phyloP scores from a whole-genome alignment of 257 asterid genomes.

The Scutellaria baicalensis region DNA sequence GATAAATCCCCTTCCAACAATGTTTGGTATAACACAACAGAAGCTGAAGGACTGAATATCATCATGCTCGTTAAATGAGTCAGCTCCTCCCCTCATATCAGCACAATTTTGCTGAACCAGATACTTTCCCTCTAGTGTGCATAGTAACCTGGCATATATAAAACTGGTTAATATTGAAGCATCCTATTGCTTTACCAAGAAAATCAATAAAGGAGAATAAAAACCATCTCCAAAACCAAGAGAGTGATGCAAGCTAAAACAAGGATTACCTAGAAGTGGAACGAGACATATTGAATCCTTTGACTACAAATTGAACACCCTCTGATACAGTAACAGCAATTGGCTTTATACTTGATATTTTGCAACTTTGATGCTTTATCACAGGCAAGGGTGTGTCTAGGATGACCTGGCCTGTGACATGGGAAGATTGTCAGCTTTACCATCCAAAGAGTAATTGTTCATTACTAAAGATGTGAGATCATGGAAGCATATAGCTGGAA shows the following conservation, averaged over 20 bases:
- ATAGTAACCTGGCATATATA: slow-evolving; percentile 46
- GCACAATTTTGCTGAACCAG: slow-evolving; percentile 54
- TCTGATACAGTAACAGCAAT: slow-evolving; percentile 74
- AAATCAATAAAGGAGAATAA: neutral
- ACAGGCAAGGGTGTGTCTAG: slow-evolving; percentile 53
- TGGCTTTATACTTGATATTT: slow-evolving; percentile 69
- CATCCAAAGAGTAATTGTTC: neutral
- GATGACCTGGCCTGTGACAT: slow-evolving; percentile 69
- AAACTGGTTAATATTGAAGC: neutral
- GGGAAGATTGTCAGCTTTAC: slow-evolving; percentile 9
- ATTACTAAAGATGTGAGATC: neutral
- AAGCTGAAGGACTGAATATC: slow-evolving; percentile 59
- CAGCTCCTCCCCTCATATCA: slow-evolving; percentile 38
- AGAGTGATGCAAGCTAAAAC: neutral
- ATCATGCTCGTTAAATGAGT: slow-evolving; percentile 36
- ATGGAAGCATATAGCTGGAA: neutral
- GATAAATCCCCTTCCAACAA: slow-evolving; percentile 85
- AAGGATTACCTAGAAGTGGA: slow-evolving; percentile 65
- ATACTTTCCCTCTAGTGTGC: slow-evolving; percentile 75
- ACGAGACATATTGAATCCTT: slow-evolving; percentile 58
- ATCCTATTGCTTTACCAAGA: neutral
- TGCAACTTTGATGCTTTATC: slow-evolving; percentile 35
- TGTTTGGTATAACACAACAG: slow-evolving; percentile 60
- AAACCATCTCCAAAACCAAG: slow-evolving; percentile 11
- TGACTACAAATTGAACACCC: slow-evolving; percentile 59